A percentile compares a stretch with the other conserved stretches of the same genome.
Evolutionary conservation across 352 stramenopile genomes (phyloP).

Genomic region (Poterioochromonas sp.): DNA sequence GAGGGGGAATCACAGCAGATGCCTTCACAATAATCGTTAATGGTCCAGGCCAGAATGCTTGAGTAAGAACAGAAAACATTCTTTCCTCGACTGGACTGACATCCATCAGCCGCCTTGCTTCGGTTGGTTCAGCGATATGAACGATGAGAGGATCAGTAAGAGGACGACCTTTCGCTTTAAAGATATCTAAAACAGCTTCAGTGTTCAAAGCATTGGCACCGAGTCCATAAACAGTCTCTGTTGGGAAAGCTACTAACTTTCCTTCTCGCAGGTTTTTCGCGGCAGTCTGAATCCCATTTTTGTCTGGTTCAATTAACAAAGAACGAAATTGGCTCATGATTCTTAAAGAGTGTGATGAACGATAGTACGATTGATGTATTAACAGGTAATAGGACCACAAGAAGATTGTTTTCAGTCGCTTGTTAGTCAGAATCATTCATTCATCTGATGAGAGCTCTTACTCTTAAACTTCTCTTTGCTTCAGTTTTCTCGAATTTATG

Average conservation of each 20-base stretch:
- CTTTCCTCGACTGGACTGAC: not conserved
- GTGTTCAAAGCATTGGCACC: constrained; percentile 90
- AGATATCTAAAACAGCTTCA: constrained; percentile 85
- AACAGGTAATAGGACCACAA: too few species aligned
- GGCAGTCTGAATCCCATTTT: constrained; percentile 39
- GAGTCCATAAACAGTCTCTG: constrained; percentile 96
- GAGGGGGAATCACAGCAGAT: not conserved
- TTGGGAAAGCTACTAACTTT: constrained; percentile 85
- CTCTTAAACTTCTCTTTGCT: too few species aligned
- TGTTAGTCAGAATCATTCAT: too few species aligned
- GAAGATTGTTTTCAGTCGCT: too few species aligned
- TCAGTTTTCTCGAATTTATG: too few species aligned
- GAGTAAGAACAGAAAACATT: constrained; percentile 69
- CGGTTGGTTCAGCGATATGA: constrained; percentile 74
- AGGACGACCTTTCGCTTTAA: constrained; percentile 67
- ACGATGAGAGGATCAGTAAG: constrained; percentile 89
- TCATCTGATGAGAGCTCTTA: too few species aligned
- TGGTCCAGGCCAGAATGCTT: constrained; percentile 90
- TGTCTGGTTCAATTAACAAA: constrained; percentile 12
- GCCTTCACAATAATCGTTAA: constrained; percentile 92
- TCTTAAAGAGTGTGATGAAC: too few species aligned
- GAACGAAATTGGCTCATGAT: not conserved
- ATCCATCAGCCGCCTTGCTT: constrained; percentile 71
- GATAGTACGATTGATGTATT: too few species aligned
- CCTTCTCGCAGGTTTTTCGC: constrained; percentile 61